Percentiles rank a stretch among this genome's conserved stretches.
phyloP scores from a whole-genome alignment of 75 land plant species.

The Pseudotsuga menziesii region DNA sequence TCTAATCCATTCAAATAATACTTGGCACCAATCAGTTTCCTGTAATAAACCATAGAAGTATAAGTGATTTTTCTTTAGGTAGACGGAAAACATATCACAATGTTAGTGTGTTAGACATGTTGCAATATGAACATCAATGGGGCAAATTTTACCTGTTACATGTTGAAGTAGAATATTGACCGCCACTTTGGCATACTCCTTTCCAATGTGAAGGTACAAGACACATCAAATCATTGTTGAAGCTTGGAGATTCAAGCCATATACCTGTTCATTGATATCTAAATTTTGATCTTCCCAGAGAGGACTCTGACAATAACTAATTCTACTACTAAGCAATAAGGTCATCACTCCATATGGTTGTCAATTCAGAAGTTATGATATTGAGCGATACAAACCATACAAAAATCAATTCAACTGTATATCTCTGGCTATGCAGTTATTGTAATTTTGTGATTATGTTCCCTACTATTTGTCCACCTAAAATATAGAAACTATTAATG shows the following conservation, averaged over 20 bases:
- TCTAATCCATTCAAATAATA: slow-evolving; percentile 58
- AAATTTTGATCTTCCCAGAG: background rate
- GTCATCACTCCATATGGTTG: background rate
- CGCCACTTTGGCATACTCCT: slow-evolving; percentile 65
- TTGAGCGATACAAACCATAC: background rate
- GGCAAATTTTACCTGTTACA: slow-evolving; percentile 59
- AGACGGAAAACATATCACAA: background rate
- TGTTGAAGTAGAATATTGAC: slow-evolving; percentile 37
- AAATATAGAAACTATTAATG: too few species aligned
- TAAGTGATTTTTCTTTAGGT: background rate
- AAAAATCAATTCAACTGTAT: background rate
- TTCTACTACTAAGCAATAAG: background rate
- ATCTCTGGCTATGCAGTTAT: too few species aligned
- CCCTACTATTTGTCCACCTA: too few species aligned
- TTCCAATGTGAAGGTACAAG: slow-evolving; percentile 79
- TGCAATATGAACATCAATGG: background rate
- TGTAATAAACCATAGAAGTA: slow-evolving; percentile 3
- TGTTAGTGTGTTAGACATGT: background rate
- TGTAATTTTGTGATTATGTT: too few species aligned
- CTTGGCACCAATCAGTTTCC: slow-evolving; percentile 76
- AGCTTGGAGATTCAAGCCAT: slow-evolving; percentile 86
- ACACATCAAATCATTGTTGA: slow-evolving; percentile 52
- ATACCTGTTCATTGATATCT: slow-evolving; percentile 42
- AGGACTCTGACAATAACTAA: background rate
- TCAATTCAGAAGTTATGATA: background rate